Base-by-base conservation (phyloP, 257 asterid species). In the Verbena officinalis region DNA sequence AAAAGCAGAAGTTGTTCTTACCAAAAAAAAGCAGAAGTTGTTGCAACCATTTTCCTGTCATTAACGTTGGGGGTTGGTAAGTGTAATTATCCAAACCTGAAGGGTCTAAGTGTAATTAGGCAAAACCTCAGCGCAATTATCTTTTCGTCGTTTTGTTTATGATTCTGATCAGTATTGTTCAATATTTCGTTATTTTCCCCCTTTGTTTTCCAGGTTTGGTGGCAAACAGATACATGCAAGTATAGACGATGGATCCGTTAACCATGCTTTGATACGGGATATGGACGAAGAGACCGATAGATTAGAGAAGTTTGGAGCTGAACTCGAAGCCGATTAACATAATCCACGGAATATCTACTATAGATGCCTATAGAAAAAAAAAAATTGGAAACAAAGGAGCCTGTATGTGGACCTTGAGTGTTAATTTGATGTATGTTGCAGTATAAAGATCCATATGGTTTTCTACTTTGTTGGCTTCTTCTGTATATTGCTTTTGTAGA, bases 271-370 rank as follows among this genome's bases (percentile, higher is more conserved):
- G 72, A 70, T 89, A 20, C 91, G 98, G 16, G 97, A 92, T 70
- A 64, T 86, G 83, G 91, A 87, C 11, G 98, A 74, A 46, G 98
- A 92, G 75, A 86, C 98, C 1, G 91, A 82, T 62, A 82, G 95
- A 62, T 71, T 92, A 79, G 97, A 92, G 83, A 77, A 77, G 77
- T 89, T 87, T 50, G 97, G 98, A 51, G 88, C 95, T 22, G 97
- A 92, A 71, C 98, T 92, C 31, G 98, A 92, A 80, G 78, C 81
- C 11, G 95, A 77, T 11, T 86, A 72, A 83, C 64, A 46, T 59
- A 40, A 40, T 39, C 43, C 19, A 40, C 24, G 34, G 53, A n/a
- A 31, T n/a, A n/a, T n/a, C n/a, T 22, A 62, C 7, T 22, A 24
- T 45, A 20, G 22, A 33, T 21, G 43, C 51, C 57, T 59, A 49